Conservation (phyloP, 495 filamentous ascomycete genomes). For the Penicillium lagena region DNA sequence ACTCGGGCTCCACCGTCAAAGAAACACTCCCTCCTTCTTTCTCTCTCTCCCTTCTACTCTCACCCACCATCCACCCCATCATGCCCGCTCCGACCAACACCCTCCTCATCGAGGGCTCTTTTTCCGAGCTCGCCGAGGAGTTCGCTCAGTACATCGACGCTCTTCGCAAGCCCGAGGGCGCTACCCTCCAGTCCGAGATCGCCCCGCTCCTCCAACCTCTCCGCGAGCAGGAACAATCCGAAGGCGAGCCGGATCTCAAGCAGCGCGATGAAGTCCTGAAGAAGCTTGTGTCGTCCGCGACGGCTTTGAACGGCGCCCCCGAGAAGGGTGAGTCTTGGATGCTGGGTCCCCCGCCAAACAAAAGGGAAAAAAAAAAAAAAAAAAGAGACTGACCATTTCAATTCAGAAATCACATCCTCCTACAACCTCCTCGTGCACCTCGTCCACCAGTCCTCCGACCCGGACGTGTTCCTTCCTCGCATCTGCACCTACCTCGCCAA, state of each 20-base stretch:
- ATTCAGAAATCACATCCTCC: conserved; percentile 76
- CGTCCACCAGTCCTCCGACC: conserved; percentile 72
- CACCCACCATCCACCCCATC: conserved; percentile 13
- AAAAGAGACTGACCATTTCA: conserved; percentile 9
- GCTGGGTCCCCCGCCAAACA: neutral
- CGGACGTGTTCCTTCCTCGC: conserved; percentile 75
- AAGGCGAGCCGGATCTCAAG: conserved; percentile 41
- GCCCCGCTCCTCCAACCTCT: conserved; percentile 61
- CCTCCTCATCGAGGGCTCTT: conserved; percentile 86
- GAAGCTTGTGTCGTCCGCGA: conserved; percentile 72
- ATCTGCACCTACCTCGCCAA: conserved; percentile 83
- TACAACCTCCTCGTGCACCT: conserved; percentile 97
- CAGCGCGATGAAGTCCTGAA: conserved; percentile 82
- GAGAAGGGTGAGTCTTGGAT: conserved; percentile 62
- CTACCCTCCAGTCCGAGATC: conserved; percentile 59
- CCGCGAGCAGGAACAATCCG: conserved; percentile 42
- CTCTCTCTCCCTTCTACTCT: conserved; percentile 12
- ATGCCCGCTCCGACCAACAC: conserved; percentile 51
- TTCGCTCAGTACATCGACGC: conserved; percentile 77
- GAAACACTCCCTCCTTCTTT: conserved; percentile 18
- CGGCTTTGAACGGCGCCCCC: conserved; percentile 68
- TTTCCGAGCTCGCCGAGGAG: conserved; percentile 83
- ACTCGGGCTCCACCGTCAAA: conserved; percentile 36
- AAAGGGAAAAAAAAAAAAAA: neutral
- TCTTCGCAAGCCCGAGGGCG: conserved; percentile 46